Conservation (phyloP, 306 rosid genomes). For the cucumber (Cucumis sativus) region Cucumber_9930_V3 NC_026659.2:31284501-31285000, state of each 20-base stretch:
- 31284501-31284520: slow-evolving; percentile 66
- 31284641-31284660: neutral
- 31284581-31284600: neutral
- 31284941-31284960: neutral
- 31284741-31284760: neutral
- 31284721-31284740: neutral
- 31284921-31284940: neutral
- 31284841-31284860: neutral
- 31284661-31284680: neutral
- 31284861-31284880: neutral
- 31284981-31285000: neutral
- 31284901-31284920: neutral
- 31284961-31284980: neutral
- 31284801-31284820: neutral
- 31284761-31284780: slow-evolving; percentile 1
- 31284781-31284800: neutral
- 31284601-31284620: neutral
- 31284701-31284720: neutral
- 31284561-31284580: neutral
- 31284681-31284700: neutral
- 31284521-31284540: neutral
- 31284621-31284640: neutral
- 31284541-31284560: neutral
- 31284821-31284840: neutral
- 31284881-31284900: neutral